Percentiles rank a stretch among this genome's conserved stretches.
These are phyloP conservation scores for Fragaria iinumae DNA, from an alignment of 306 rosid genomes.

Conservation along the genomic window DNA sequence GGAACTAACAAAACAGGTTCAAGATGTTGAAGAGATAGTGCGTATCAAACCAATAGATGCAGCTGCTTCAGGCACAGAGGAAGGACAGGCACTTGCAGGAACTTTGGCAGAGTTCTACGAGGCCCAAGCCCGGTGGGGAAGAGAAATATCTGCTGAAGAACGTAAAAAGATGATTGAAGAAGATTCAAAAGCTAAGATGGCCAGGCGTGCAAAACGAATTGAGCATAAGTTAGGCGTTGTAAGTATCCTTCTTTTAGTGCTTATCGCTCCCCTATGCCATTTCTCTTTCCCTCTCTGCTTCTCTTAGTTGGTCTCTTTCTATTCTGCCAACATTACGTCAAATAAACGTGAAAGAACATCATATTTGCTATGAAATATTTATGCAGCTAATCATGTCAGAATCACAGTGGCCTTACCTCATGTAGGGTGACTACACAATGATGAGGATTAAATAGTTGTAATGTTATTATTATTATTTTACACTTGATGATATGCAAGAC, in stretches of 20 bases:
- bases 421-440: background rate
- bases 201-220: slow-evolving; percentile 59
- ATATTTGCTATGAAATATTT: background rate
- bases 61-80: slow-evolving; percentile 39
- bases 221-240: slow-evolving; percentile 71
- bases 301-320: background rate
- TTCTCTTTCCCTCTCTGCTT: background rate
- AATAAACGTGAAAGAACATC: background rate
- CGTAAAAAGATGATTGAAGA: slow-evolving; percentile 75
- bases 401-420: background rate
- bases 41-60: slow-evolving; percentile 40
- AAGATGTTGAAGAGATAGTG: slow-evolving; percentile 74
- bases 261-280: background rate
- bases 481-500: background rate
- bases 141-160: slow-evolving; percentile 69
- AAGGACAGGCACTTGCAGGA: slow-evolving; percentile 70
- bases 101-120: slow-evolving; percentile 79
- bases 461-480: too few species aligned
- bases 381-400: background rate
- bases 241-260: slow-evolving; percentile 32
- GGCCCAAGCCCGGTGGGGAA: slow-evolving; percentile 85
- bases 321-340: background rate
- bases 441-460: background rate
- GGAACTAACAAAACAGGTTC: slow-evolving; percentile 65
- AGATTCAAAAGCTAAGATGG: slow-evolving; percentile 56